Conservation (phyloP, 202 grass and related monocot species). For the Carex arenaria region DNA sequence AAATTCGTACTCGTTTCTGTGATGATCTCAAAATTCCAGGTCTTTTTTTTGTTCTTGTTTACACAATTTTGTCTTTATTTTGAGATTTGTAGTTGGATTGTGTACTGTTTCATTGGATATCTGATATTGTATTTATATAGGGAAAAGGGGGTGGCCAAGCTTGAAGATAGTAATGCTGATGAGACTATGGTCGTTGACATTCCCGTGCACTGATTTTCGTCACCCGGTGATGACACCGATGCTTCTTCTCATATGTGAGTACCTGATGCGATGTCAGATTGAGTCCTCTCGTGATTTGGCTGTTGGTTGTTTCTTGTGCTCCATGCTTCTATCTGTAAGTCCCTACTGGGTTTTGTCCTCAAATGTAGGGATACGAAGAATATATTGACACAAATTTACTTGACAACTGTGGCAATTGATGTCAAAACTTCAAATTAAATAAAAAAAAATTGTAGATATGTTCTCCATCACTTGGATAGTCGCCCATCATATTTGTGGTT, state of each 20-base stretch:
- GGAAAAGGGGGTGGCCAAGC: slow-evolving; percentile 77
- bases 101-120: background rate
- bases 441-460: background rate
- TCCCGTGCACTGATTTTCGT: slow-evolving; percentile 82
- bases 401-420: background rate
- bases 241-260: slow-evolving; percentile 84
- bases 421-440: background rate
- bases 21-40: slow-evolving; percentile 85
- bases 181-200: slow-evolving; percentile 93
- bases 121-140: slow-evolving; percentile 39
- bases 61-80: background rate
- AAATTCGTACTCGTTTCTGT: slow-evolving; percentile 53
- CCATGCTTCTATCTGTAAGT: slow-evolving; percentile 75
- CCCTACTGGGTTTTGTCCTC: background rate
- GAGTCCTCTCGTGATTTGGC: slow-evolving; percentile 68
- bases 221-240: slow-evolving; percentile 81
- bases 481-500: background rate
- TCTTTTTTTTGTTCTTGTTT: slow-evolving; percentile 21
- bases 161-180: slow-evolving; percentile 83
- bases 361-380: background rate
- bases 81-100: slow-evolving; percentile 15
- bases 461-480: background rate
- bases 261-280: slow-evolving; percentile 87
- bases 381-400: background rate
- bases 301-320: slow-evolving; percentile 92